A percentile compares a stretch with the other conserved stretches of the same genome.
These are phyloP conservation scores for Obba rivulosa DNA, from an alignment of 768 basidiomycete genomes.

Conservation along the genomic window DNA sequence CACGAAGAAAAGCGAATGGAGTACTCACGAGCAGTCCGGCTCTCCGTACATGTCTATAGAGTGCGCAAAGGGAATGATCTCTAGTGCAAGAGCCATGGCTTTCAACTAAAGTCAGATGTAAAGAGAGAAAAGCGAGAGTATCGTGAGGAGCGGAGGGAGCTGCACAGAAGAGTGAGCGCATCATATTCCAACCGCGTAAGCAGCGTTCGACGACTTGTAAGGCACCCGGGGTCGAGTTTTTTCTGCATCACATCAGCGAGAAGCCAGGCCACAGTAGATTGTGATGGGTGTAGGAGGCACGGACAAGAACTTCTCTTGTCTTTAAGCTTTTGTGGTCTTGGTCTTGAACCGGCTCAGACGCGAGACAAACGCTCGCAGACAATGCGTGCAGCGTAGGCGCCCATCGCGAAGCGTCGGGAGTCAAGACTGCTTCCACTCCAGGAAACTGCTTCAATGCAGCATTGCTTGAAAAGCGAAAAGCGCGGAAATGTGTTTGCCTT, in stretches of 20 bases:
- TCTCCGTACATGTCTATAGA: constrained; percentile 68
- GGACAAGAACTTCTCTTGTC: constrained; percentile 21
- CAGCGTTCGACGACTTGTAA: background rate
- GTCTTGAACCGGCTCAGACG: constrained; percentile 11
- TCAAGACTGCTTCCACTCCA: too few relatives aligned
- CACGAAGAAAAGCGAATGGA: background rate
- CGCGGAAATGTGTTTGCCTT: too few relatives aligned
- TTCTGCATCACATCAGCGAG: background rate
- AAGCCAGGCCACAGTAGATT: background rate
- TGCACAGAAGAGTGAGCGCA: background rate
- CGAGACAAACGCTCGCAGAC: constrained; percentile 8
- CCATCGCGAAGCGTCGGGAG: too few relatives aligned
- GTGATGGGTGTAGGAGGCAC: constrained; percentile 9
- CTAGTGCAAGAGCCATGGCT: constrained; percentile 60
- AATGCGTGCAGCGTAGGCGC: too few relatives aligned
- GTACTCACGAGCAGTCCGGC: constrained; percentile 56
- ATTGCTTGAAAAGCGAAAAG: too few relatives aligned
- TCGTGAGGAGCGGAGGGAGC: background rate
- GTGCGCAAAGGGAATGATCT: constrained; percentile 53
- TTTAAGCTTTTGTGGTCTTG: constrained; percentile 14
- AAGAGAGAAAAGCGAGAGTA: background rate
- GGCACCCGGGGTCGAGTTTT: background rate
- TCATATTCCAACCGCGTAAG: constrained; percentile 1
- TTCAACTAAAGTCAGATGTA: constrained; percentile 2
- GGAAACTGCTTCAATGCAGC: too few relatives aligned